These are phyloP conservation scores for Hypoxylon sp. DNA, from an alignment of 2,329 filamentous ascomycete genomes.

Conservation along the genomic window DNA sequence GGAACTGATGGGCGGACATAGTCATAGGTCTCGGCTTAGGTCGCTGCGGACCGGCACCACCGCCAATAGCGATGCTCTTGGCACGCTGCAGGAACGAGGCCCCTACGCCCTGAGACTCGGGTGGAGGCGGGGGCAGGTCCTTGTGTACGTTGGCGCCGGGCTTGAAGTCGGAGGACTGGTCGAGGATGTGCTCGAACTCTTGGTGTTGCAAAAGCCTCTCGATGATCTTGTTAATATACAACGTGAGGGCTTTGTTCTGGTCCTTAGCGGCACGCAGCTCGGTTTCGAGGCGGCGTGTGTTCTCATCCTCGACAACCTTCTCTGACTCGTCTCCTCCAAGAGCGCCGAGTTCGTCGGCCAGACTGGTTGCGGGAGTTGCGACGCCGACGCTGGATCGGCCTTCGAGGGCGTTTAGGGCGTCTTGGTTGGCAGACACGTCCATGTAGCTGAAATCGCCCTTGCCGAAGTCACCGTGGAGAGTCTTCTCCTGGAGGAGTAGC, in stretches of 20 bases:
- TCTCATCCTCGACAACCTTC: slow-evolving; percentile 72
- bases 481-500: slow-evolving; percentile 92
- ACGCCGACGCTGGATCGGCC: slow-evolving; percentile 57
- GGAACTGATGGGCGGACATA: slow-evolving; percentile 53
- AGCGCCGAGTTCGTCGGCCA: slow-evolving; percentile 88
- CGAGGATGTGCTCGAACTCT: slow-evolving; percentile 93
- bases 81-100: slow-evolving; percentile 71
- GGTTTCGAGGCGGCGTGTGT: slow-evolving; percentile 77
- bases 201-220: slow-evolving; percentile 93
- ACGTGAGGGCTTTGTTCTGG: slow-evolving; percentile 94
- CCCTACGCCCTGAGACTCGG: slow-evolving; percentile 63
- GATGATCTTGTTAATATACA: slow-evolving; percentile 99
- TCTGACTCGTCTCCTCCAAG: slow-evolving; percentile 69
- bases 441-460: slow-evolving; percentile 84
- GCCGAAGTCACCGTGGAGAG: slow-evolving; percentile 91
- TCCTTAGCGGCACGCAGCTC: slow-evolving; percentile 87
- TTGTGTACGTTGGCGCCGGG: slow-evolving; percentile 75
- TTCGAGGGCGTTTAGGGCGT: slow-evolving; percentile 74
- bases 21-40: slow-evolving; percentile 69
- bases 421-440: slow-evolving; percentile 69
- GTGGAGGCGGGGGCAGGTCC: slow-evolving; percentile 82
- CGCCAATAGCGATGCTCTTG: slow-evolving; percentile 68
- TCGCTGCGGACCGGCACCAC: slow-evolving; percentile 51
- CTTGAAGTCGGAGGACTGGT: slow-evolving; percentile 78
- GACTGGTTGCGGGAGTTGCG: slow-evolving; percentile 62